Percentiles rank a stretch among this genome's conserved stretches.
These are phyloP conservation scores for Dittrichia graveolens DNA, from an alignment of 129 eudicot genomes.

Conservation along the genomic window DNA sequence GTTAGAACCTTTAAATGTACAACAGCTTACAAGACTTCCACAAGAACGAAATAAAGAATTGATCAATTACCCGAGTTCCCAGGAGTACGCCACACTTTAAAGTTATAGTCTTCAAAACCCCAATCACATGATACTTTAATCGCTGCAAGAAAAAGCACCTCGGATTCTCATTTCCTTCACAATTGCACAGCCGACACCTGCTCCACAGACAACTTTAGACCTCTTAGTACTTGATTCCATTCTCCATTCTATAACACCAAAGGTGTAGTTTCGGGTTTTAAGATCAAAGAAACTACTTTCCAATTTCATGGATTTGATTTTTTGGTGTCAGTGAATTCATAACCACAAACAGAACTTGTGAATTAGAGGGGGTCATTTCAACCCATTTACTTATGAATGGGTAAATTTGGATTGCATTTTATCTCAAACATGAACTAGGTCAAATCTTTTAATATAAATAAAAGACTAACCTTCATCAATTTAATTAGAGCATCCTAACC, in stretches of 20 bases:
- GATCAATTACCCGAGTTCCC: not conserved
- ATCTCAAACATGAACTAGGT: too few species aligned
- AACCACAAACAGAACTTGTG: too few species aligned
- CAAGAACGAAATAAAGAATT: not conserved
- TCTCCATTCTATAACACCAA: not conserved
- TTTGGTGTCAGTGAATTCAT: too few species aligned
- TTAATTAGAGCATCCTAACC: too few species aligned
- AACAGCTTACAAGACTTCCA: not conserved
- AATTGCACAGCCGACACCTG: not conserved
- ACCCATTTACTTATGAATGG: too few species aligned
- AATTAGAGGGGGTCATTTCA: too few species aligned
- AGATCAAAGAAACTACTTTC: too few species aligned
- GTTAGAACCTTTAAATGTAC: constrained; percentile 8
- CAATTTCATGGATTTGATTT: too few species aligned
- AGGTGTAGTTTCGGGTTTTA: too few species aligned
- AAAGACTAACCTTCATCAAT: too few species aligned
- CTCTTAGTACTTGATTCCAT: not conserved
- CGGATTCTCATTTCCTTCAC: not conserved
- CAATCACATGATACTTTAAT: not conserved
- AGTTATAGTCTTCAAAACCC: not conserved
- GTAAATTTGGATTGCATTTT: too few species aligned
- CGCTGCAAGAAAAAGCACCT: not conserved
- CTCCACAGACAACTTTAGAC: not conserved
- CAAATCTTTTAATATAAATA: too few species aligned
- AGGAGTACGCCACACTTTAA: not conserved